Conservation (phyloP, 106 monocot genomes). For the Narthecium ossifragum region DNA sequence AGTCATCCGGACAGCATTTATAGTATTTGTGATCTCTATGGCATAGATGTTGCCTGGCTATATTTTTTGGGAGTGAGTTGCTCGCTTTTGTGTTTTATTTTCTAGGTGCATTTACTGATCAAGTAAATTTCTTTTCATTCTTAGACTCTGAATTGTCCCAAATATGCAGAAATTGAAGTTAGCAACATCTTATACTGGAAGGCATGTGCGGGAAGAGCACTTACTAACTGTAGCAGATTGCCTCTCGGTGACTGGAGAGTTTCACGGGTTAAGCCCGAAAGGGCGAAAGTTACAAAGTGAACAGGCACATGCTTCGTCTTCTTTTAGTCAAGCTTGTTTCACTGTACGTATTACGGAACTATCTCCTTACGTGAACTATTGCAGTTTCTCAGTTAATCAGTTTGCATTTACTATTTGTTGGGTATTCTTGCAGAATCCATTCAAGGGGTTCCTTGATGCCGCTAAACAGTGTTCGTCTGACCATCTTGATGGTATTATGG, state of each 20-base stretch:
- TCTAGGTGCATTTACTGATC: neutral
- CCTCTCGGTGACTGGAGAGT: slow-evolving; percentile 71
- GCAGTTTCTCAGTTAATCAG: neutral
- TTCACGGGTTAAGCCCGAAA: slow-evolving; percentile 56
- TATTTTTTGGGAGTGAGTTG: slow-evolving; percentile 56
- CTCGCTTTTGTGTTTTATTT: neutral
- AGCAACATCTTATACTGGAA: slow-evolving; percentile 52
- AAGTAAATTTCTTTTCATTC: neutral
- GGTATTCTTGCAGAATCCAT: slow-evolving; percentile 50
- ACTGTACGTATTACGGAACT: slow-evolving; percentile 69
- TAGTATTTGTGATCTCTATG: slow-evolving; percentile 34
- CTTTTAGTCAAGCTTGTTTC: slow-evolving; percentile 72
- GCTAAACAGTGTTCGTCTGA: slow-evolving; percentile 57
- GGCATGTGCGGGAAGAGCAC: slow-evolving; percentile 49
- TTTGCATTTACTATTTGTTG: neutral
- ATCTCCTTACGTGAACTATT: neutral
- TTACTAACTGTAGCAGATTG: slow-evolving; percentile 60
- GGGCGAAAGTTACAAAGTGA: slow-evolving; percentile 56
- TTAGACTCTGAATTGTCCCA: neutral
- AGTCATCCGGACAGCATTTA: slow-evolving; percentile 55
- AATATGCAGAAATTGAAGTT: slow-evolving; percentile 59
- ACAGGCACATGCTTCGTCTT: slow-evolving; percentile 29
- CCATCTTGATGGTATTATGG: slow-evolving; percentile 58
- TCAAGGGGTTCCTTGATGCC: slow-evolving; percentile 55
- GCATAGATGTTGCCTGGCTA: slow-evolving; percentile 62